Evolutionary conservation across 2,329 filamentous ascomycete species (phyloP).

Genomic region (Hortaea sp.): DNA sequence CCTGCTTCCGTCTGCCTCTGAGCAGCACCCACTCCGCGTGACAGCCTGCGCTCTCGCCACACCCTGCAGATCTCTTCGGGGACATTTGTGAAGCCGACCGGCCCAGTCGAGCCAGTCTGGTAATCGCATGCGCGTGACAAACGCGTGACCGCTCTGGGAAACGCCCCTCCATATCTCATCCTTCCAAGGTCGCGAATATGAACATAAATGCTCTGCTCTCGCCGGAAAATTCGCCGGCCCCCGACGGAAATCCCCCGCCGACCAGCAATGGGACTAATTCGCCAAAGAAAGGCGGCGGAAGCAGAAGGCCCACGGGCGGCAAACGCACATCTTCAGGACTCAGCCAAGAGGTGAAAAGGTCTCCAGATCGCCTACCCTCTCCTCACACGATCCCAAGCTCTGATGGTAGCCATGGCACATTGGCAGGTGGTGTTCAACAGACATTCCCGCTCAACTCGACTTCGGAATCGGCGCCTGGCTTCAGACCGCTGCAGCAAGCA

Average conservation of each 20-base stretch:
- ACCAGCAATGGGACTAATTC: not conserved
- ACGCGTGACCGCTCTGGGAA: too few species aligned
- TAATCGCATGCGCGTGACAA: too few species aligned
- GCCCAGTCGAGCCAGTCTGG: too few species aligned
- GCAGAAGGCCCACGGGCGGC: conserved; percentile 14
- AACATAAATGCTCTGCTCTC: conserved; percentile 41
- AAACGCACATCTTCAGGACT: conserved; percentile 31
- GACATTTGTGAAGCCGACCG: too few species aligned
- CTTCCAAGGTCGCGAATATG: conserved; percentile 21
- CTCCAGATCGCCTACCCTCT: conserved; percentile 19
- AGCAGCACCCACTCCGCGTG: too few species aligned
- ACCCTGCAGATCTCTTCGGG: too few species aligned
- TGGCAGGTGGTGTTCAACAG: not conserved
- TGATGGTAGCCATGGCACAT: not conserved
- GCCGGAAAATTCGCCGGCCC: conserved; percentile 35
- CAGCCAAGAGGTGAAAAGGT: conserved; percentile 30
- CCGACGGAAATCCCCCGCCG: conserved; percentile 16
- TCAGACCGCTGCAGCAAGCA: conserved; percentile 4
- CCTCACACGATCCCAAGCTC: not conserved
- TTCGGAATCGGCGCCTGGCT: conserved; percentile 4
- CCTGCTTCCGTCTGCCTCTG: too few species aligned
- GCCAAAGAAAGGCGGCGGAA: not conserved
- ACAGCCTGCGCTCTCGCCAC: too few species aligned
- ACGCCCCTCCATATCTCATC: too few species aligned
- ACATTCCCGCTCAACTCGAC: conserved; percentile 6